Percentiles rank a stretch among this genome's conserved stretches.
Conservation (phyloP, 306 rosid genomes). For the Cicer yamashitae region DNA sequence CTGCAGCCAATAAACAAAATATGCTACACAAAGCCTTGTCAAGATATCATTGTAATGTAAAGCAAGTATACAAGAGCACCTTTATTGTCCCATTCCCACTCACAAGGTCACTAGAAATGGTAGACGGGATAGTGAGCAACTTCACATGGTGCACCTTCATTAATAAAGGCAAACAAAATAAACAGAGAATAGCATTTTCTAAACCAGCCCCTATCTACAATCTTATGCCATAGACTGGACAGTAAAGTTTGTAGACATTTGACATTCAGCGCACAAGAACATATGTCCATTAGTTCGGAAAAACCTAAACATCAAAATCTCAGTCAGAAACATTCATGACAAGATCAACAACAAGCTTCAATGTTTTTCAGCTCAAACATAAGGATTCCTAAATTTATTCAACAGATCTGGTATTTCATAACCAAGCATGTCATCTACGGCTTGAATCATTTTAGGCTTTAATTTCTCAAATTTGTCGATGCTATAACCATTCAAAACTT, state of each 20-base stretch:
- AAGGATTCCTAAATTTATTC: slow-evolving; percentile 86
- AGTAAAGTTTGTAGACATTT: neutral
- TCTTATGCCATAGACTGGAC: slow-evolving; percentile 22
- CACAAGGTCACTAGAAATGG: neutral
- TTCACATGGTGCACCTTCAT: neutral
- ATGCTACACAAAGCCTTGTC: neutral
- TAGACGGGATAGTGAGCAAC: neutral
- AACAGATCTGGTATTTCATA: slow-evolving; percentile 89
- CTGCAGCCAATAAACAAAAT: neutral
- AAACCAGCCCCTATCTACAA: neutral
- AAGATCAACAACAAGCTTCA: slow-evolving; percentile 19
- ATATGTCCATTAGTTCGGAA: neutral
- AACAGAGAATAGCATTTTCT: neutral
- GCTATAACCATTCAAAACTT: slow-evolving; percentile 68
- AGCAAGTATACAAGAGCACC: neutral
- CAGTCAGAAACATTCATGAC: slow-evolving; percentile 7
- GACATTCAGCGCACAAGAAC: neutral
- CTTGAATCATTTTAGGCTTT: slow-evolving; percentile 91
- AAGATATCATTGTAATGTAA: neutral
- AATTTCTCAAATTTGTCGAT: slow-evolving; percentile 88
- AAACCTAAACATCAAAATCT: slow-evolving; percentile 22
- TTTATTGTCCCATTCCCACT: neutral
- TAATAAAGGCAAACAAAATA: neutral
- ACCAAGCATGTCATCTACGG: slow-evolving; percentile 93
- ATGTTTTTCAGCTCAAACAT: slow-evolving; percentile 50